These are phyloP conservation scores for Geoglossum glabrum DNA, from an alignment of 495 filamentous ascomycete genomes.

Conservation along the genomic window DNA sequence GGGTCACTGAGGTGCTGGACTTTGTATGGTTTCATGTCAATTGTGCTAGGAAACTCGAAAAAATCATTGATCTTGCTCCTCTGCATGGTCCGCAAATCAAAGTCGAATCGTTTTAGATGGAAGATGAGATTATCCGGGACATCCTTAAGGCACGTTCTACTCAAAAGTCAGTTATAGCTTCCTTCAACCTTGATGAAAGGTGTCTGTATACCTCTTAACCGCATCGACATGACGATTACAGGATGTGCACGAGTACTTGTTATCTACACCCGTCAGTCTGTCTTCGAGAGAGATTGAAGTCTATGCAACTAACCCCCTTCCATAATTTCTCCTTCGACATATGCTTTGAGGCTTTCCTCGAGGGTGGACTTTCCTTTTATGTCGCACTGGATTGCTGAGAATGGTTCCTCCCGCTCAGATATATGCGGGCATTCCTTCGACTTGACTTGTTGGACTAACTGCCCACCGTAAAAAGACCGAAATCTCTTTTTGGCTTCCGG, in stretches of 20 bases:
- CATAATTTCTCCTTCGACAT: constrained; percentile 92
- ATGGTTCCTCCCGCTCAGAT: constrained; percentile 73
- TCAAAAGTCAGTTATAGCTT: not conserved
- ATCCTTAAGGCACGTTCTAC: constrained; percentile 72
- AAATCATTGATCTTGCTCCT: constrained; percentile 90
- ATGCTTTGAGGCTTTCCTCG: constrained; percentile 75
- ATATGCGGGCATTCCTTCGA: constrained; percentile 90
- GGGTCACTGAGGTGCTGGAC: constrained; percentile 63
- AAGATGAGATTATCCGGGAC: constrained; percentile 90
- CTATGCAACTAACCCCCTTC: constrained; percentile 44
- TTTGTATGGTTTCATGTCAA: constrained; percentile 85
- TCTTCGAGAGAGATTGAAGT: not conserved
- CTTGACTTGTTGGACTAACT: constrained; percentile 84
- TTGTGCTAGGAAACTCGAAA: constrained; percentile 65
- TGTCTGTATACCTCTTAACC: constrained; percentile 50
- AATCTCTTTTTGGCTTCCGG: constrained; percentile 52
- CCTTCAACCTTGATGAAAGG: not conserved
- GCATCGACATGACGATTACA: constrained; percentile 86
- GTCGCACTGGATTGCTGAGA: constrained; percentile 90
- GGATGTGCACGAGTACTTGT: constrained; percentile 91
- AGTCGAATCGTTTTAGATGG: constrained; percentile 91
- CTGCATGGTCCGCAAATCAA: constrained; percentile 64
- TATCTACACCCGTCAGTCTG: constrained; percentile 32
- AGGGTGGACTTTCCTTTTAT: constrained; percentile 81
- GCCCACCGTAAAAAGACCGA: constrained; percentile 72